A percentile compares a stretch with the other conserved stretches of the same genome.
Evolutionary conservation across 2,329 filamentous ascomycete genomes (phyloP).

Genomic region (Talaromyces pinophilus): DNA sequence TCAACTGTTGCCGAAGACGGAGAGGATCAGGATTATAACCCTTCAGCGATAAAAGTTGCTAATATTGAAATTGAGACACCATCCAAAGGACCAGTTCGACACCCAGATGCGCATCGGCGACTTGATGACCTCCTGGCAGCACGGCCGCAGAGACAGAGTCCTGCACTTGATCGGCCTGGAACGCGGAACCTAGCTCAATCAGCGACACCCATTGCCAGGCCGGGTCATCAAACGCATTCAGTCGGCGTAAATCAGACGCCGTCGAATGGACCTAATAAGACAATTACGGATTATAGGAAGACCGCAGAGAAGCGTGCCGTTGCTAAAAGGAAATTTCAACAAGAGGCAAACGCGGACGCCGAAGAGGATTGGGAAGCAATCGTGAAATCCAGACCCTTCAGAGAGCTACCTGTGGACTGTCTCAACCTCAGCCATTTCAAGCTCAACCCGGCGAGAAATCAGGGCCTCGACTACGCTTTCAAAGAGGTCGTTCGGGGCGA

Average conservation of each 20-base stretch:
- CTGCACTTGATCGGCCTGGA: slow-evolving; percentile 22
- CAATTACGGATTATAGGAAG: not conserved
- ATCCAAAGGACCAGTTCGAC: slow-evolving; percentile 3
- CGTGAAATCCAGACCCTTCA: slow-evolving; percentile 51
- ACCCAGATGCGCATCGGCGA: slow-evolving; percentile 28
- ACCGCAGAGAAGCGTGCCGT: not conserved
- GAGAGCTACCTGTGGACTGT: slow-evolving; percentile 58
- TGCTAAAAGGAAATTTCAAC: not conserved
- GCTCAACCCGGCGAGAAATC: slow-evolving; percentile 71
- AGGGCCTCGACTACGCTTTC: slow-evolving; percentile 72
- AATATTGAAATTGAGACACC: not conserved
- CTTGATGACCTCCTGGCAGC: slow-evolving; percentile 37
- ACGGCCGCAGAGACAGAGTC: slow-evolving; percentile 30
- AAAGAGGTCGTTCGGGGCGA: slow-evolving; percentile 71
- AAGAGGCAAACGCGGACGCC: not conserved
- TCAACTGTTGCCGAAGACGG: slow-evolving; percentile 55
- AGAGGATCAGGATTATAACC: slow-evolving; percentile 30
- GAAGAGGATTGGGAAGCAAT: slow-evolving; percentile 21
- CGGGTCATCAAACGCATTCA: not conserved
- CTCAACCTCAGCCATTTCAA: slow-evolving; percentile 75
- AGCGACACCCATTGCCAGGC: not conserved
- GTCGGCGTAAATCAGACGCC: not conserved
- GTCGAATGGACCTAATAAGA: not conserved
- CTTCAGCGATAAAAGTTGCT: not conserved
- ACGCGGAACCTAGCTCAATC: slow-evolving; percentile 8